Conservation (phyloP, 371 early-diverging fungal genomes). For the Saksenaea vasiformis region DNA sequence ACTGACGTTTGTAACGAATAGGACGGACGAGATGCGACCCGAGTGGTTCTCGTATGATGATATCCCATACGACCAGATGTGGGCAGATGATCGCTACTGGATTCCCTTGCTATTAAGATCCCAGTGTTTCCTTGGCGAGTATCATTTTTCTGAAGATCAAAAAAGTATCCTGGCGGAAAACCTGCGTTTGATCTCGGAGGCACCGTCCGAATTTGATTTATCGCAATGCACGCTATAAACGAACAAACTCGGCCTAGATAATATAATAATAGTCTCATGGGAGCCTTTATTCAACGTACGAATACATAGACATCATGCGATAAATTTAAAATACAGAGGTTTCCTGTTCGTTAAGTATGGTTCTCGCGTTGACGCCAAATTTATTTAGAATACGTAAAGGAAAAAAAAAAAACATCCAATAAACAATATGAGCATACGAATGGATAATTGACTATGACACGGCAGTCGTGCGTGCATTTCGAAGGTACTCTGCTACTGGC, state of each 20-base stretch:
- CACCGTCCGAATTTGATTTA: neutral
- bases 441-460: neutral
- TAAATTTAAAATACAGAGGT: too few species aligned
- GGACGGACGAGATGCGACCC: conserved; percentile 67
- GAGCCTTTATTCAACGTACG: too few species aligned
- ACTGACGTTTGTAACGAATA: conserved; percentile 8
- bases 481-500: conserved; percentile 31
- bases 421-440: too few species aligned
- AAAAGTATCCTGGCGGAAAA: conserved; percentile 6
- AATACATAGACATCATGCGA: too few species aligned
- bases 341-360: too few species aligned
- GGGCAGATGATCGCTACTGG: conserved; percentile 60
- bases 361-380: too few species aligned
- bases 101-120: conserved; percentile 36
- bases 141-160: conserved; percentile 28
- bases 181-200: neutral
- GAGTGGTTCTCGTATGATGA: conserved; percentile 56
- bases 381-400: too few species aligned
- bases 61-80: conserved; percentile 58
- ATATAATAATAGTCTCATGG: too few species aligned
- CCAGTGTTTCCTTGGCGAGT: conserved; percentile 33
- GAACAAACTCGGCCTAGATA: too few species aligned
- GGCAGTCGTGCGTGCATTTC: conserved; percentile 17
- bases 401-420: too few species aligned
- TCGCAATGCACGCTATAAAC: neutral